Evolutionary conservation across 495 filamentous ascomycete species (phyloP).

Genomic region (Geoglossum glabrum): DNA sequence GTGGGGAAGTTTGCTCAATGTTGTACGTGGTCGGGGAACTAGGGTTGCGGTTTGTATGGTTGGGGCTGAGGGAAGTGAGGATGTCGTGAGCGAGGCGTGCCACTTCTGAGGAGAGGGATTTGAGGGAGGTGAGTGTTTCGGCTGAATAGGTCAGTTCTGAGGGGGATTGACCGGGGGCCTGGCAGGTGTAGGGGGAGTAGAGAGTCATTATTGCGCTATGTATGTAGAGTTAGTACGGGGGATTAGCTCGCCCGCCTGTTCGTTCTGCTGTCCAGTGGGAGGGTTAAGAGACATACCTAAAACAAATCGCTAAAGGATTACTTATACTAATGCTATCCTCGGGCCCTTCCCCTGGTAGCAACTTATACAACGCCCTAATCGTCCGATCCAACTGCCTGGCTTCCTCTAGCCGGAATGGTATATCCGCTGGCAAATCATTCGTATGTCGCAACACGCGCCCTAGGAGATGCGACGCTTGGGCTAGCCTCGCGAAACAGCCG

Average conservation of each 20-base stretch:
- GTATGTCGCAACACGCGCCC: slow-evolving; percentile 21
- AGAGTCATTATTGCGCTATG: slow-evolving; percentile 4
- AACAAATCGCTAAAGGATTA: slow-evolving; percentile 12
- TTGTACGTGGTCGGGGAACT: background rate
- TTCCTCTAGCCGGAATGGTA: slow-evolving; percentile 3
- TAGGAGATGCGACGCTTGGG: slow-evolving; percentile 22
- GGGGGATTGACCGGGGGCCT: background rate
- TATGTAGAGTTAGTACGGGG: background rate
- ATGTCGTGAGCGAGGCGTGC: background rate
- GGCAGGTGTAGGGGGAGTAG: slow-evolving; percentile 12
- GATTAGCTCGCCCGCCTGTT: background rate
- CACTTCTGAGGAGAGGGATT: slow-evolving; percentile 9
- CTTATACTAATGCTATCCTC: background rate
- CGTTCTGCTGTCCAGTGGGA: too few species aligned
- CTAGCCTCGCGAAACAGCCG: slow-evolving; percentile 22
- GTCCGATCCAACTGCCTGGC: slow-evolving; percentile 10
- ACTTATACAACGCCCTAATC: slow-evolving; percentile 6
- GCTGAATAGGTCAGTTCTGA: background rate
- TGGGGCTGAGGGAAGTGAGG: too few species aligned
- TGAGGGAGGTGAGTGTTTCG: slow-evolving; percentile 14
- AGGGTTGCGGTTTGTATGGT: too few species aligned
- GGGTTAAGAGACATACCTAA: slow-evolving; percentile 7
- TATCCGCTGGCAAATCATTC: slow-evolving; percentile 7
- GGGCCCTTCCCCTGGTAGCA: slow-evolving; percentile 7
- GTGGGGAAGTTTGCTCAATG: slow-evolving; percentile 7